Base-by-base conservation (phyloP, 176 grass and related monocot species). In the Cenchrus purpureus region DNA sequence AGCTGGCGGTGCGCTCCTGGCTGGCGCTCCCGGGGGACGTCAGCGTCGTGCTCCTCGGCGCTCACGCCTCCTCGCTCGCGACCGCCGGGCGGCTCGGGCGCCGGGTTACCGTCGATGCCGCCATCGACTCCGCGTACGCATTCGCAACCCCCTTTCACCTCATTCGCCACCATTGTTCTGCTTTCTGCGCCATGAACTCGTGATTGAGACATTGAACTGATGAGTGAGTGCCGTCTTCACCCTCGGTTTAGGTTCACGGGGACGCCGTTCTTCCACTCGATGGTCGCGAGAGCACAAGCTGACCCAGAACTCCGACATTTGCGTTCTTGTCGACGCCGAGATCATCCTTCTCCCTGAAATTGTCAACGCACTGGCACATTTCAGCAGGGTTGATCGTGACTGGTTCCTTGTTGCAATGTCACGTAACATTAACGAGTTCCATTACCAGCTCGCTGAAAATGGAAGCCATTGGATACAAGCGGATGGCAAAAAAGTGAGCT, bases 1-100 rank as follows among this genome's bases (percentile, higher is more conserved):
- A 98, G 64, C 80, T 90, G 78, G 96, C 96, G 15, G 85, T 95
- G 79, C 83, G 89, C 6, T 98, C 96, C 22, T 98, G 96, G 96
- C 81, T 95, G 61, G 91, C 91, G 22, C 87, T 98, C 17, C 87
- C 87, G 11, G 78, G 76, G 40, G 86, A 92, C 61, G 89, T 91
- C 73, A 48, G 76, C 56, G 88, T 94, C 69, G 89, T 95, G 59
- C 96, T 98, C 54, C 86, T 95, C 40, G 88, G 78, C 45, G 85
- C 79, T 12, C 85, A 87, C 79, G 74, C 87, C 5, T 88, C 87
- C 20, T 43, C 79, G 44, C 4, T 42, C 51, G 73, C 79, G 11
- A 77, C 94, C 45, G 68, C 90, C 20, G 32, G 17, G 16, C 73
- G 59, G 10, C 84, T 95, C 25, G 86, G 89, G 10, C 77, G 79